Base-by-base conservation (phyloP, 2,329 filamentous ascomycete species). In the Diatrype stigma region DNA sequence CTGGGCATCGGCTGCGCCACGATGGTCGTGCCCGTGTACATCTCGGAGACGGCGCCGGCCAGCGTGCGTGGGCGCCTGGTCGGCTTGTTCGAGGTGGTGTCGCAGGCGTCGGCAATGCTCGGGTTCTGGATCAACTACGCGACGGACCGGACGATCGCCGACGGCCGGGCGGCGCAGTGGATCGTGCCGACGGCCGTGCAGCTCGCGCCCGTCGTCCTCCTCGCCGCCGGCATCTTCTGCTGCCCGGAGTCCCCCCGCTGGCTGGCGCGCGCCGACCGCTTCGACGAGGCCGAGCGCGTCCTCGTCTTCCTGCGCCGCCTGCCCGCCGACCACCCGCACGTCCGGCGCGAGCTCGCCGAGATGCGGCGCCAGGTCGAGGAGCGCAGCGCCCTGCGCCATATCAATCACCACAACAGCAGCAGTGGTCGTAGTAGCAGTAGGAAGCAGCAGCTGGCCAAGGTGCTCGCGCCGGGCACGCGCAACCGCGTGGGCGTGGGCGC, bases 21-120 rank as follows among this genome's bases (percentile, higher is more conserved):
- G 8, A 77, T 79, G 64, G 72, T 75, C 23, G 76, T 83, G 2
- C 80, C 80, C 2, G 73, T 83, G 35, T 84, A 83, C 61, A 77
- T 82, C 42, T 76, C 79, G 1, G 80, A 84, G 61, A 77, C 75
- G 58, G 76, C 79, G 0, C 76, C 79, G 55, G 74, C 79, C 0
- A 72, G 71, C 14, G 77, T 72, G 42, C 72, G 80, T 61, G 78
- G 78, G 58, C 61, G 76, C 17, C 74, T 78, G n/a, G 74, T 78
- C 22, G 76, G 76, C 23, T 62, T 78, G 7, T 74, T 75, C 1
- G 74, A 79, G 53, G 74, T 78, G 51, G 76, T 77, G 67, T 75
- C 78, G 14, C 75, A 76, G 10, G 66, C 75, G 3, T 73, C 72
- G n/a, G 75, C 75, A 51, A 76, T 78, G 51, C 67, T 77, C 10